A percentile compares a stretch with the other conserved stretches of the same genome.
Evolutionary conservation across 768 basidiomycete genomes (phyloP).

Genomic region (Lactarius hengduanensis): DNA sequence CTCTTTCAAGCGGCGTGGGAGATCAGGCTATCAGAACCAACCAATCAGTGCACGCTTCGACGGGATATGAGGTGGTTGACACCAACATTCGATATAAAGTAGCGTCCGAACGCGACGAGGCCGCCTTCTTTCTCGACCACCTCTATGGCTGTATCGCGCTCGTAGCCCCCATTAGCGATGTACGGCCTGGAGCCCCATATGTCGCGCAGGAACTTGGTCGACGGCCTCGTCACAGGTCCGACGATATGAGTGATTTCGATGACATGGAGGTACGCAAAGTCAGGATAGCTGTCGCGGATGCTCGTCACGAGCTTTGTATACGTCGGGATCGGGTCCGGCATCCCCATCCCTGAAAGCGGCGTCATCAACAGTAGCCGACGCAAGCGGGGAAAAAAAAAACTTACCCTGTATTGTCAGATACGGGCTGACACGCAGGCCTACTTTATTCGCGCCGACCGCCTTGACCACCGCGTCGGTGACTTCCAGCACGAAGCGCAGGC

Average conservation of each 20-base stretch:
- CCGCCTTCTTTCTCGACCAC: conserved; percentile 22
- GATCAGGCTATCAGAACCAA: conserved; percentile 23
- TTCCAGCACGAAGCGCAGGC: conserved; percentile 41
- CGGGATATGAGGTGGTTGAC: too few relatives aligned
- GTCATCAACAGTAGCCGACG: neutral
- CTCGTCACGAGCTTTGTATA: conserved; percentile 33
- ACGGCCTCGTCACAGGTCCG: conserved; percentile 4
- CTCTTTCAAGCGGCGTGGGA: conserved; percentile 22
- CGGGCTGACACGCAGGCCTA: conserved; percentile 39
- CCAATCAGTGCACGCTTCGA: neutral
- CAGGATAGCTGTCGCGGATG: conserved; percentile 28
- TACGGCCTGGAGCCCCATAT: conserved; percentile 31
- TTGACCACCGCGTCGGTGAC: conserved; percentile 39
- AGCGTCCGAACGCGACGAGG: conserved; percentile 20
- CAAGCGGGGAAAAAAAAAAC: neutral
- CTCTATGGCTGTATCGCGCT: conserved; percentile 29
- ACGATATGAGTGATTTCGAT: conserved; percentile 30
- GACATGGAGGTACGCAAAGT: conserved; percentile 34
- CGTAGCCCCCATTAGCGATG: conserved; percentile 32
- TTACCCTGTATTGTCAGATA: conserved; percentile 22
- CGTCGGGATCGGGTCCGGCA: conserved; percentile 32
- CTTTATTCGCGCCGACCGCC: conserved; percentile 39
- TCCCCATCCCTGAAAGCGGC: conserved; percentile 4
- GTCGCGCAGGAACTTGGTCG: conserved; percentile 31
- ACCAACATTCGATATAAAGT: conserved; percentile 24